Evolutionary conservation across 1,284 basidiomycete genomes (phyloP).

Genomic region (Cutaneotrichosporon cutaneum): DNA sequence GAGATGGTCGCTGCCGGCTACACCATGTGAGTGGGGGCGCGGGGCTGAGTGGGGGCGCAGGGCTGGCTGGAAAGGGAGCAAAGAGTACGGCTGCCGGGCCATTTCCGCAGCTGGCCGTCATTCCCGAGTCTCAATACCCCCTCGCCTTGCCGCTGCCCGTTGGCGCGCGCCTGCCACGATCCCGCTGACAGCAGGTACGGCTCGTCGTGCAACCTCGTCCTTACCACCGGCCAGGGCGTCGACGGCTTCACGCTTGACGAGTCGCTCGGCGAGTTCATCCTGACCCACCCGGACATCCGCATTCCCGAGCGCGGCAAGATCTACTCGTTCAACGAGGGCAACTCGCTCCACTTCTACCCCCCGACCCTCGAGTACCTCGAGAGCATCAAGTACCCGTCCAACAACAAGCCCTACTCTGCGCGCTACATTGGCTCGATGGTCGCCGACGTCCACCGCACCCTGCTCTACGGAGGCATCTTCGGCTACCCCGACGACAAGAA

Average conservation of each 20-base stretch:
- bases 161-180: not conserved
- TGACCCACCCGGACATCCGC: constrained; percentile 95
- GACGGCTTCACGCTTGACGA: constrained; percentile 99
- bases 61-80: not conserved
- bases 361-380: constrained; percentile 86
- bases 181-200: constrained; percentile 70
- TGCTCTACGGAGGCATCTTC: constrained; percentile 98
- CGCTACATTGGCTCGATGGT: constrained; percentile 99
- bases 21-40: constrained; percentile 69
- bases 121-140: no score
- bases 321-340: constrained; percentile 99
- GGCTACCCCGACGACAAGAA: constrained; percentile 99
- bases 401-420: constrained; percentile 77
- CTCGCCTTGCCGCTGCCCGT: not conserved
- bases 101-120: no score
- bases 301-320: constrained; percentile 95
- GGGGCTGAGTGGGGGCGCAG: not conserved
- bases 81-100: no score
- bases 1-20: constrained; percentile 99
- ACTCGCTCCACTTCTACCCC: constrained; percentile 88
- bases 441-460: constrained; percentile 71
- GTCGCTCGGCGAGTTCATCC: constrained; percentile 94
- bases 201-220: constrained; percentile 94
- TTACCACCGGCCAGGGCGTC: constrained; percentile 92
- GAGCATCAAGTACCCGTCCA: constrained; percentile 83